A percentile compares a stretch with the other conserved stretches of the same genome.
These are phyloP conservation scores for Aspergillus quadrilineatus DNA, from an alignment of 2,329 filamentous ascomycete species.

Conservation along the genomic window DNA sequence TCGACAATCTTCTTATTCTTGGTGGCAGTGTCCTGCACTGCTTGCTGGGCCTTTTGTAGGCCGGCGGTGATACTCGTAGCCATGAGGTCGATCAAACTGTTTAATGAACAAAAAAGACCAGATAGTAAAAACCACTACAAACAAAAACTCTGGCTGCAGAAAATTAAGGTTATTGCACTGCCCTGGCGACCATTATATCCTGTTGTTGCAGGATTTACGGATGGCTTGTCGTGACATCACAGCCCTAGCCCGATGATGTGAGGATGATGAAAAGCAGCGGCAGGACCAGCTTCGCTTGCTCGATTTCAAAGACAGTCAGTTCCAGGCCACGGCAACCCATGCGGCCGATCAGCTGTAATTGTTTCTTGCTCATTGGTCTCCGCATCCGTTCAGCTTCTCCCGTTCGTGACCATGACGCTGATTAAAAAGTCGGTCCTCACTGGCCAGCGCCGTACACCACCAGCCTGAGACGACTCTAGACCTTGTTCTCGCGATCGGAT, in stretches of 20 bases:
- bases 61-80: constrained; percentile 28
- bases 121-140: too few species aligned
- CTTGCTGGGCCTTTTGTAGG: constrained; percentile 31
- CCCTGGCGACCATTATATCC: background rate
- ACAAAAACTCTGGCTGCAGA: background rate
- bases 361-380: background rate
- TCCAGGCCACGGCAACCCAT: too few species aligned
- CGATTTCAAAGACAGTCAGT: background rate
- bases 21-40: constrained; percentile 23
- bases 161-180: background rate
- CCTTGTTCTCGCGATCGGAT: background rate
- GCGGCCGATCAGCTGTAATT: background rate
- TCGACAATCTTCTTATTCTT: constrained; percentile 59
- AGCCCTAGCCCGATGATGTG: background rate
- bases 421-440: background rate
- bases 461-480: background rate
- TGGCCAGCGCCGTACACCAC: background rate
- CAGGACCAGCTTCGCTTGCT: too few species aligned
- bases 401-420: background rate
- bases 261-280: background rate
- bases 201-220: background rate
- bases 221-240: constrained; percentile 6
- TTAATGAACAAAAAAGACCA: background rate
- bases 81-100: constrained; percentile 19
- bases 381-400: background rate